Evolutionary conservation across 495 filamentous ascomycete species (phyloP), one percentile per base, ranked within the genome.

Genomic region (Sabuloglossum arenarium): DNA sequence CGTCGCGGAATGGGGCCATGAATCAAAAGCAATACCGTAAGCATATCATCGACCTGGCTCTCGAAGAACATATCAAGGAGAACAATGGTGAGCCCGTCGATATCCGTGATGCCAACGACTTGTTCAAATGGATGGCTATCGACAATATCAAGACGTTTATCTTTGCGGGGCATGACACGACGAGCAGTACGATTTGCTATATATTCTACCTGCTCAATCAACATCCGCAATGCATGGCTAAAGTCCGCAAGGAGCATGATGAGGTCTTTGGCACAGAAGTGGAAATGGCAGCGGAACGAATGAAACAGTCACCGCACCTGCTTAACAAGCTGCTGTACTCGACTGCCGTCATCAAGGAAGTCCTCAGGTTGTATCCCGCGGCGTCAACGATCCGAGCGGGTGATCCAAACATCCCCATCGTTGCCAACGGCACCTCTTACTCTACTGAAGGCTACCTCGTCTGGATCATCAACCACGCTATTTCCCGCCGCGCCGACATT

Each of bases 131-230:
- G 6, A 61, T 55, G 21, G 63, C 66, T 9, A 60, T 62, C 31
- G 42, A 58, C 27, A 64, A 71, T 46, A 63, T 71, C 37, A 65
- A 63, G 46, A 60, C 62, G 9, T 71, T 73, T 58, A 39, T 73
- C n/a, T 68, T 73, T 56, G 68, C 70, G 0, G 70, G 70, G 10
- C 68, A 70, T 37, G 70, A 71, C 58, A 71, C 70, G 10, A 71
- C 63, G 0, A 60, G 56, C 43, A 59, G 52, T 49, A 64, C 66
- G 11, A 59, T 71, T 10, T 63, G 51, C 53, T 70, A 65, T 32
- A 54, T 61, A n/a, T 63, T 47, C 47, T 64, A 69, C 56, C 53
- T 66, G 19, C 60, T 72, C 16, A 49, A 55, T 21, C 60, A 30
- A 10, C 54, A 71, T 50, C 63, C 63, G 0, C 54, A 61, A 0